Percentiles rank a stretch among this genome's conserved stretches.
phyloP scores from a whole-genome alignment of 495 filamentous ascomycete species.

The Podospora pseudocomata region DNA sequence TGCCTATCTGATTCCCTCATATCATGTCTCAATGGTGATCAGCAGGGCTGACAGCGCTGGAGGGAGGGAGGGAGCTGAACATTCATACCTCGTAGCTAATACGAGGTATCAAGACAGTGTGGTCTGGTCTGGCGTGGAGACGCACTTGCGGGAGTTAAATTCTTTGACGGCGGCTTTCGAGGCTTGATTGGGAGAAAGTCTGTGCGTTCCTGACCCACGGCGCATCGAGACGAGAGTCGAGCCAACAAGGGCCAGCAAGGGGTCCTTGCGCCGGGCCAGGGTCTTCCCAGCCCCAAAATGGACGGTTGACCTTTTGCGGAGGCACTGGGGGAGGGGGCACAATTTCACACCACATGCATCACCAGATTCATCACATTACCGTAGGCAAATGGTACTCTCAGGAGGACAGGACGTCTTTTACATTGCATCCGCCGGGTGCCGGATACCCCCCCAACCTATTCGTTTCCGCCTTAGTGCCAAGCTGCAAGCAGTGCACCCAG shows the following conservation, averaged over 20 bases:
- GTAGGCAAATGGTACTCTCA: neutral
- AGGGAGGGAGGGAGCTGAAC: no score
- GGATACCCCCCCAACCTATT: neutral
- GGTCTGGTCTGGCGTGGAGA: neutral
- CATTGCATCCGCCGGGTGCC: slow-evolving; percentile 1
- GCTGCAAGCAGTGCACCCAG: neutral
- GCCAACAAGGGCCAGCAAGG: slow-evolving; percentile 1
- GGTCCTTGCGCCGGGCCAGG: neutral
- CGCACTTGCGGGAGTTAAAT: slow-evolving; percentile 4
- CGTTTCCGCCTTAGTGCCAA: neutral
- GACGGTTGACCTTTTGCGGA: neutral
- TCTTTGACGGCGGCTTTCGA: slow-evolving; percentile 2
- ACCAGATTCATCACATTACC: neutral
- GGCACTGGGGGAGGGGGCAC: no score
- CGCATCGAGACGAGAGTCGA: neutral
- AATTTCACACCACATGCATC: neutral
- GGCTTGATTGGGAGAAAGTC: slow-evolving; percentile 8
- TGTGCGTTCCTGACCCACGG: slow-evolving; percentile 5
- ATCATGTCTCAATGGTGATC: neutral
- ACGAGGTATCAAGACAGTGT: neutral
- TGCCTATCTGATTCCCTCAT: no score
- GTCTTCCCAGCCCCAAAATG: neutral
- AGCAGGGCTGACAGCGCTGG: neutral
- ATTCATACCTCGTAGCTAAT: neutral
- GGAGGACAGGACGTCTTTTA: neutral